Conservation (phyloP, 257 asterid species). For the Eucommia ulmoides region DNA sequence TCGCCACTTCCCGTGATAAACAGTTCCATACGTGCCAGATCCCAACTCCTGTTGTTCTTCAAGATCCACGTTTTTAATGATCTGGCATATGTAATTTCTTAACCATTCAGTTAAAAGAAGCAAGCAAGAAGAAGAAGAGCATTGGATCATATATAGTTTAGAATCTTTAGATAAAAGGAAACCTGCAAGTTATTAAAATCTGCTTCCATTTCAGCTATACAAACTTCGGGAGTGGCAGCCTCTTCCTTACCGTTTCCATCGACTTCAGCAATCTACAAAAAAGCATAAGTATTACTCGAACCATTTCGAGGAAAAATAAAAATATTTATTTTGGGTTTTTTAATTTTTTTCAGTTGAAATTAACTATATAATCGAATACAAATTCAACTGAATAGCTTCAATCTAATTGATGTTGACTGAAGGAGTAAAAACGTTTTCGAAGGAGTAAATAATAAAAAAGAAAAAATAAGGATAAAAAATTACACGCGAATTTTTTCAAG, state of each 20-base stretch:
- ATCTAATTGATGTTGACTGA: too few species aligned
- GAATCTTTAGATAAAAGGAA: too few species aligned
- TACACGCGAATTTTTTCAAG: too few species aligned
- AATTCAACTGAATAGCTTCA: too few species aligned
- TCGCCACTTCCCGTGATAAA: conserved; percentile 39
- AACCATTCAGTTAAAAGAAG: conserved; percentile 5
- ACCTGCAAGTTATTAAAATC: conserved; percentile 80
- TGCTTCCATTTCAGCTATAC: conserved; percentile 60
- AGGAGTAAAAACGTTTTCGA: too few species aligned
- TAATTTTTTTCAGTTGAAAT: too few species aligned
- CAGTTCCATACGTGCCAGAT: conserved; percentile 43
- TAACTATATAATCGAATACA: too few species aligned
- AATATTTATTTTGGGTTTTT: too few species aligned
- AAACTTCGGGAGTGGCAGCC: conserved; percentile 45
- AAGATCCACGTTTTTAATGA: conserved; percentile 29
- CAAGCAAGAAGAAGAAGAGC: neutral
- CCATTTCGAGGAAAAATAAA: conserved; percentile 6
- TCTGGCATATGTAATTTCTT: conserved; percentile 16
- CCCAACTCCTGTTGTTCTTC: conserved; percentile 39
- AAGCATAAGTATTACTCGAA: neutral
- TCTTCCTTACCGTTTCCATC: conserved; percentile 24
- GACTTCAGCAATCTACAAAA: conserved; percentile 31
- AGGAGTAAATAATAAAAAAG: too few species aligned
- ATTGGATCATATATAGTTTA: too few species aligned
- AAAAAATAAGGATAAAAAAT: too few species aligned